These are phyloP conservation scores for Boehmeria nivea DNA, from an alignment of 306 rosid genomes.

Conservation along the genomic window DNA sequence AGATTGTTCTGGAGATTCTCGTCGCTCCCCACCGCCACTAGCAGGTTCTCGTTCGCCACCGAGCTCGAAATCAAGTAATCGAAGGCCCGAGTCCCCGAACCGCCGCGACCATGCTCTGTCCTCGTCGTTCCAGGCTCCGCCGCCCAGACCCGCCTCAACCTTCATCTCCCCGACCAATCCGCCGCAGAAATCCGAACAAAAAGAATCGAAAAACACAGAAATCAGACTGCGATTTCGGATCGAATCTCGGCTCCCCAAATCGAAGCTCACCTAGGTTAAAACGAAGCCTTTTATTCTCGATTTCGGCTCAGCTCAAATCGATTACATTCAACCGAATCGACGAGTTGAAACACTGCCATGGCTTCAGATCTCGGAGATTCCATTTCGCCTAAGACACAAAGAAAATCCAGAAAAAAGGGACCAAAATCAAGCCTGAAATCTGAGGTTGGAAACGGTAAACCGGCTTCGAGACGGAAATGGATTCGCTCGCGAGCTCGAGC, in stretches of 20 bases:
- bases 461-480: slow-evolving; percentile 30
- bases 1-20: slow-evolving; percentile 83
- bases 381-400: slow-evolving; percentile 7
- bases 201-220: slow-evolving; percentile 2
- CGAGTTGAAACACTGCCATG: slow-evolving; percentile 1
- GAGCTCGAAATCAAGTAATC: slow-evolving; percentile 64
- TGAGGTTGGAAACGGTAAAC: slow-evolving; percentile 12
- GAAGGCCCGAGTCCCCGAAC: slow-evolving; percentile 62
- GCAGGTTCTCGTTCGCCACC: slow-evolving; percentile 60
- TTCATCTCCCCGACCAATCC: slow-evolving; percentile 41
- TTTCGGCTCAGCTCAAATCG: slow-evolving; percentile 6
- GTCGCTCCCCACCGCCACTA: slow-evolving; percentile 64
- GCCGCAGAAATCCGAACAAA: slow-evolving; percentile 13
- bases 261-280: slow-evolving; percentile 1
- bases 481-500: slow-evolving; percentile 24
- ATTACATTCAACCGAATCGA: slow-evolving; percentile 19
- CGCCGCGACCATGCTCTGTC: slow-evolving; percentile 59
- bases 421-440: slow-evolving; percentile 6
- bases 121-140: slow-evolving; percentile 62
- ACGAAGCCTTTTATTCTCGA: background rate
- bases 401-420: slow-evolving; percentile 15
- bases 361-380: slow-evolving; percentile 45
- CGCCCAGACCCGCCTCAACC: slow-evolving; percentile 61
- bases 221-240: slow-evolving; percentile 30
- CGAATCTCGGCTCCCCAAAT: slow-evolving; percentile 36